phyloP scores from a whole-genome alignment of 192 early-diverging fungal species.

The Coemansia erecta region DNA sequence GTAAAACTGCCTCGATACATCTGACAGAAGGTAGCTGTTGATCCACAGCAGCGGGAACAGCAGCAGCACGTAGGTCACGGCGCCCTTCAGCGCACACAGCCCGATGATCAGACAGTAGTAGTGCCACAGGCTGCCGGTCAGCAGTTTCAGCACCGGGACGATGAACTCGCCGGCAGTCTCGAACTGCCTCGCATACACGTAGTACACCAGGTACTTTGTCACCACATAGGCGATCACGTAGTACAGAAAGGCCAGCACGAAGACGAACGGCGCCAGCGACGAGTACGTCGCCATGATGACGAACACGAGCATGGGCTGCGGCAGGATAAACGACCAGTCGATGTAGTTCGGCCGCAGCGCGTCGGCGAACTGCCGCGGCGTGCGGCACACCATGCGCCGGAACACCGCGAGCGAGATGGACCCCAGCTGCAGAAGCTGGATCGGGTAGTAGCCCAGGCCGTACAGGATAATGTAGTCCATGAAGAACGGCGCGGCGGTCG shows the following conservation, averaged over 20 bases:
- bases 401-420: slow-evolving; percentile 57
- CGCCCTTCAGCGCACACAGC: slow-evolving; percentile 43
- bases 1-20: slow-evolving; percentile 43
- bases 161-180: slow-evolving; percentile 64
- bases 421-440: slow-evolving; percentile 67
- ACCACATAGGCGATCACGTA: slow-evolving; percentile 64
- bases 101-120: slow-evolving; percentile 52
- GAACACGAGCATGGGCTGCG: slow-evolving; percentile 69
- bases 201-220: slow-evolving; percentile 73
- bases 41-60: slow-evolving; percentile 45
- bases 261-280: slow-evolving; percentile 65
- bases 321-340: slow-evolving; percentile 66
- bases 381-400: slow-evolving; percentile 63
- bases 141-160: slow-evolving; percentile 43
- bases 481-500: slow-evolving; percentile 74
- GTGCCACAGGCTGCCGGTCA: slow-evolving; percentile 47
- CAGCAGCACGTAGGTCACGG: slow-evolving; percentile 37
- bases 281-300: slow-evolving; percentile 75
- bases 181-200: slow-evolving; percentile 72
- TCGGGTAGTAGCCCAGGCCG: slow-evolving; percentile 64
- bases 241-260: slow-evolving; percentile 68
- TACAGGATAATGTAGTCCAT: slow-evolving; percentile 74
- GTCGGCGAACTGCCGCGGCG: slow-evolving; percentile 76
- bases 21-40: slow-evolving; percentile 41
- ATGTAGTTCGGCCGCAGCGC: slow-evolving; percentile 62